Base-by-base conservation (phyloP, 106 monocot genomes). In the Cymbidium sinense region DNA sequence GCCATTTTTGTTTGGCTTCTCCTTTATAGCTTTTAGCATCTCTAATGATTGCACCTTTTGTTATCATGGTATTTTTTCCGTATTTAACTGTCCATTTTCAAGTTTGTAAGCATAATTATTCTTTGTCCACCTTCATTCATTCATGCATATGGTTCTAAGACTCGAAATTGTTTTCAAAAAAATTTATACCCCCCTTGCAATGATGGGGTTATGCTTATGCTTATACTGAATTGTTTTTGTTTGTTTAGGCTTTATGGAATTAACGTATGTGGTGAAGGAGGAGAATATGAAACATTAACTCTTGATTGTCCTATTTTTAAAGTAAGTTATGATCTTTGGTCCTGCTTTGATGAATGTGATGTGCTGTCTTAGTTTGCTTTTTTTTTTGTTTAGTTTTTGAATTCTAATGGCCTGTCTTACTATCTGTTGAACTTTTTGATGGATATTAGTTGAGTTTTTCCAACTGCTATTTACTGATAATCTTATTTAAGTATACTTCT, bases 221-320 rank as follows among this genome's bases (percentile, higher is more conserved):
- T 21, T 21, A 39, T 33, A 21, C 21, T 35, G 31, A 23, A 7
- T 62, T 78, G 18, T 43, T 33, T 9, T 70, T 82, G 69, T 74
- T 72, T 67, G 67, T 18, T 75, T 70, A 86, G 96, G 87, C 74
- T 81, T 78, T 99, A 86, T 87, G 98, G 98, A 64, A 86, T 94
- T 70, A 94, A 99, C 74, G 94, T 99, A 17, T 99, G 98, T 75
- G 98, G 98, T 55, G 98, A 99, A 89, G 98, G 98, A 82, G 98
- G 98, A 78, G 98, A 99, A 80, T 99, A 94, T 85, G 98, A 99
- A 92, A 90, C 94, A 39, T 71, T 99, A 81, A 94, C 94, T 80
- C 91, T 94, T 75, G 92, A 95, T 54, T 99, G 94, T 72, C 98
- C 98, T 74, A 83, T 99, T 28, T 95, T 94, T 82, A 82, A 13